Percentiles rank a stretch among this genome's conserved stretches.
phyloP scores from a whole-genome alignment of 2,329 filamentous ascomycete species.

The Didymella pinodella region DNA sequence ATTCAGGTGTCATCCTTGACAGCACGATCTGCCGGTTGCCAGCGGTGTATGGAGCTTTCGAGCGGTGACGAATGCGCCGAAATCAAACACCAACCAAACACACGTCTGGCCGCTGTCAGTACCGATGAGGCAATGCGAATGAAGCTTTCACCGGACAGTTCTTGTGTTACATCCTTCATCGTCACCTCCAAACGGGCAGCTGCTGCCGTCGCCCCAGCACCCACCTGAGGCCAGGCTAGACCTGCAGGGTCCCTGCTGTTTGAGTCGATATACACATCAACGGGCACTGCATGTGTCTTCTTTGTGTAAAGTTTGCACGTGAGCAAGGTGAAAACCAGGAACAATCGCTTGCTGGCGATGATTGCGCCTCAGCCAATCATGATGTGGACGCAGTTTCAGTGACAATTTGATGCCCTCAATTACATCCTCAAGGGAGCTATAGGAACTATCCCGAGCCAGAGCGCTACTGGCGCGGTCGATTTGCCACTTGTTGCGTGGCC shows the following conservation, averaged over 20 bases:
- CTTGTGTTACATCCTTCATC: slow-evolving; percentile 34
- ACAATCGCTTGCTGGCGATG: slow-evolving; percentile 18
- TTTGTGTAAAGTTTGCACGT: slow-evolving; percentile 32
- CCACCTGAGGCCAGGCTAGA: slow-evolving; percentile 26
- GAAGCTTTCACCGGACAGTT: slow-evolving; percentile 36
- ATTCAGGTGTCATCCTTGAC: slow-evolving; percentile 2
- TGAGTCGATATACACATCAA: slow-evolving; percentile 13
- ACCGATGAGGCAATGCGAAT: slow-evolving; percentile 24
- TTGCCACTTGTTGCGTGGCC: slow-evolving; percentile 20
- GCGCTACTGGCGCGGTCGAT: slow-evolving; percentile 6
- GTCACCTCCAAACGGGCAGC: slow-evolving; percentile 4
- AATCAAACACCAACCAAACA: slow-evolving; percentile 24
- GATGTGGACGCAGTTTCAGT: not conserved
- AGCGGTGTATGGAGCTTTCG: slow-evolving; percentile 26
- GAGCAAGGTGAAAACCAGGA: slow-evolving; percentile 10
- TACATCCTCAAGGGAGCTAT: not conserved
- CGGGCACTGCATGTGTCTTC: slow-evolving; percentile 6
- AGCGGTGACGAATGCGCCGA: slow-evolving; percentile 29
- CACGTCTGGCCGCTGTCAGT: slow-evolving; percentile 7
- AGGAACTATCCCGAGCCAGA: not conserved
- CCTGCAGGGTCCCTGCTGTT: slow-evolving; percentile 18
- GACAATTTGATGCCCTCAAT: not conserved
- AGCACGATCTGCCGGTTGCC: slow-evolving; percentile 6
- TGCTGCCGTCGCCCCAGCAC: slow-evolving; percentile 27
- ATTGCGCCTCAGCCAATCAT: not conserved